Conservation (phyloP, 805 yeast genomes). For the Candida quercuum region DNA sequence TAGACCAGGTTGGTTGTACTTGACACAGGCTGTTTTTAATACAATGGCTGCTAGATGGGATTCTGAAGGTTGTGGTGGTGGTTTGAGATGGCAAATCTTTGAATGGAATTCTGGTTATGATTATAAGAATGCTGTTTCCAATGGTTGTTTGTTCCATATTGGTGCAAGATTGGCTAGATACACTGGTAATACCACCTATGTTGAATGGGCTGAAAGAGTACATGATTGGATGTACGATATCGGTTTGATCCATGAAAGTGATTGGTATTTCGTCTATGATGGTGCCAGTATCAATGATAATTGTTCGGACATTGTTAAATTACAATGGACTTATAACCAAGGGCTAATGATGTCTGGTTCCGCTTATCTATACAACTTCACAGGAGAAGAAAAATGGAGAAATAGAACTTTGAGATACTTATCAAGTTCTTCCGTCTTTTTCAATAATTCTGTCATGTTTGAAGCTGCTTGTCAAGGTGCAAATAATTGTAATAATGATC, state of each 20-base stretch:
- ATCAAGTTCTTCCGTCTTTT: slow-evolving; percentile 48
- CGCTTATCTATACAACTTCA: slow-evolving; percentile 62
- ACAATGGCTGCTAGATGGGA: slow-evolving; percentile 86
- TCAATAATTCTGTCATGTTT: slow-evolving; percentile 49
- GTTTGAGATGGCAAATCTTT: slow-evolving; percentile 89
- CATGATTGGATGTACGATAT: slow-evolving; percentile 66
- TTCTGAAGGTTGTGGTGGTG: slow-evolving; percentile 55
- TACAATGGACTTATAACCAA: slow-evolving; percentile 73
- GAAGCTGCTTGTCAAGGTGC: slow-evolving; percentile 69
- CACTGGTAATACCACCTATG: slow-evolving; percentile 65
- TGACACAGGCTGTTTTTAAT: slow-evolving; percentile 82
- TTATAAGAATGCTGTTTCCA: slow-evolving; percentile 84
- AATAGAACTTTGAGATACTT: slow-evolving; percentile 46
- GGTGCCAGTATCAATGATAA: slow-evolving; percentile 46
- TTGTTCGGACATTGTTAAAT: slow-evolving; percentile 46
- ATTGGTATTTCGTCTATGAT: slow-evolving; percentile 49
- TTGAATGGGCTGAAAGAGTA: slow-evolving; percentile 67
- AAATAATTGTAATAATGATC: slow-evolving; percentile 61
- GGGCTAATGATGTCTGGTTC: slow-evolving; percentile 65
- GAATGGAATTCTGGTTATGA: slow-evolving; percentile 84
- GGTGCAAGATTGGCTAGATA: slow-evolving; percentile 83
- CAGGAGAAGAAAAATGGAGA: slow-evolving; percentile 55
- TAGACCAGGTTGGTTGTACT: slow-evolving; percentile 66
- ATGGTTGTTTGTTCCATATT: slow-evolving; percentile 73
- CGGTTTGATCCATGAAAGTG: slow-evolving; percentile 36